phyloP scores from a whole-genome alignment of 2,329 filamentous ascomycete genomes.

The Ustulina deusta region DNA sequence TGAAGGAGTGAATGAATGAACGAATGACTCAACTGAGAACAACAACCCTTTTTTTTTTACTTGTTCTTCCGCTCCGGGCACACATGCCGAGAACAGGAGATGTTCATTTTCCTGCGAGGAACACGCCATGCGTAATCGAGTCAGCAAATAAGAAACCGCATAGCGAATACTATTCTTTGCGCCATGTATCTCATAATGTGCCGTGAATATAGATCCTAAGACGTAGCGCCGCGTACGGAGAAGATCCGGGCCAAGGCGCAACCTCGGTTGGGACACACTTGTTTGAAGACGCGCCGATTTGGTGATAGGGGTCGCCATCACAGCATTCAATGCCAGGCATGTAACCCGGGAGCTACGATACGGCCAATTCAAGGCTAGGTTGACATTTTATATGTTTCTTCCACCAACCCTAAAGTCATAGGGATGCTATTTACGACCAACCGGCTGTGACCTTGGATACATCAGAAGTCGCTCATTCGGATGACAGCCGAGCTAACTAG shows the following conservation, averaged over 20 bases:
- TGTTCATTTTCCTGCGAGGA: neutral
- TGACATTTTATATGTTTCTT: neutral
- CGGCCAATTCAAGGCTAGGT: neutral
- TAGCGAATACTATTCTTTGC: neutral
- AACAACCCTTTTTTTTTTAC: neutral
- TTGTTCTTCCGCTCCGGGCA: neutral
- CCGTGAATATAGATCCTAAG: neutral
- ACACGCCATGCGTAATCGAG: neutral
- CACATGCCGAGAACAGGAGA: neutral
- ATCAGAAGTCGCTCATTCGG: neutral
- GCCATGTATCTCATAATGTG: neutral
- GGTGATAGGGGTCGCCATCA: conserved; percentile 30
- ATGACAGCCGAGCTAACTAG: neutral
- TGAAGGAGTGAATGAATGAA: neutral
- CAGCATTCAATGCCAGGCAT: conserved; percentile 2
- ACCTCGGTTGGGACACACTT: neutral
- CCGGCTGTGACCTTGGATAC: neutral
- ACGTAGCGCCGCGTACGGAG: neutral
- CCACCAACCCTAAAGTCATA: neutral
- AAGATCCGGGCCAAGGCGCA: neutral
- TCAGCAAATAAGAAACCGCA: neutral
- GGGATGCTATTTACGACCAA: neutral
- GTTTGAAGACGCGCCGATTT: conserved; percentile 34
- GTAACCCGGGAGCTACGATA: neutral
- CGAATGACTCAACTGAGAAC: neutral